Base-by-base conservation (phyloP, 1,284 basidiomycete species). In the Bjerkandera adusta region DNA sequence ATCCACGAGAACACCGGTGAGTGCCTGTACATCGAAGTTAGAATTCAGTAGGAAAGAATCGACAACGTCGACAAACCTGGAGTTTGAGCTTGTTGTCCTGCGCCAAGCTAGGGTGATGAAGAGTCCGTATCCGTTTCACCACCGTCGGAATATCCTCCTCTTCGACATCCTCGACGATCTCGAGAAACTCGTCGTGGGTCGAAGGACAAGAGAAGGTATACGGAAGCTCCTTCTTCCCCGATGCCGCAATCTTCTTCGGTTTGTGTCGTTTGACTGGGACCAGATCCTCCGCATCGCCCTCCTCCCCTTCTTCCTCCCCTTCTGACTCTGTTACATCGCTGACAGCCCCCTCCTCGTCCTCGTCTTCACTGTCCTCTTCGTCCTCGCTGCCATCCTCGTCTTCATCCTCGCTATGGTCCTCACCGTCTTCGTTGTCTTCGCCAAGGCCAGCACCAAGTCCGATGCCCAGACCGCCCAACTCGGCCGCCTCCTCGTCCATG, bases 41-140 rank as follows among this genome's bases (percentile, higher is more conserved):
- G n/a, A n/a, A n/a, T 48, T 45, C 38, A 43, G 32, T 26, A 51
- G 34, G 41, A 39, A 34, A 44, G 11, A 50, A 26, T 36, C 33
- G 11, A 15, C 39, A 41, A 37, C 4, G 22, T 36, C 15, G 4
- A 63, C 75, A 43, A 52, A 89, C 92, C 77, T 95, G 90, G 21
- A 97, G 72, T 66, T 91, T 96, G 63, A 81, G 77, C 65, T 96
- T 97, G 72, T 99, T 99, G 33, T 92, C 92, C 30, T 87, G 81
- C 1, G 81, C 86, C 4, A 99, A 72, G 60, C 91, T 95, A 1
- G 96, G 88, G 62, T 99, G 96, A 62, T 97, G 85, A 4, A 98
- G 69, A 0, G 92, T 80, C 18, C 94, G 83, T 48, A 99, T 96
- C 34, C 97, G 89, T 60, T 97, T 87, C 20, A 98, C 73, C 5